phyloP scores from a whole-genome alignment of 2,329 filamentous ascomycete species.

The Fusarium subglutinans region DNA sequence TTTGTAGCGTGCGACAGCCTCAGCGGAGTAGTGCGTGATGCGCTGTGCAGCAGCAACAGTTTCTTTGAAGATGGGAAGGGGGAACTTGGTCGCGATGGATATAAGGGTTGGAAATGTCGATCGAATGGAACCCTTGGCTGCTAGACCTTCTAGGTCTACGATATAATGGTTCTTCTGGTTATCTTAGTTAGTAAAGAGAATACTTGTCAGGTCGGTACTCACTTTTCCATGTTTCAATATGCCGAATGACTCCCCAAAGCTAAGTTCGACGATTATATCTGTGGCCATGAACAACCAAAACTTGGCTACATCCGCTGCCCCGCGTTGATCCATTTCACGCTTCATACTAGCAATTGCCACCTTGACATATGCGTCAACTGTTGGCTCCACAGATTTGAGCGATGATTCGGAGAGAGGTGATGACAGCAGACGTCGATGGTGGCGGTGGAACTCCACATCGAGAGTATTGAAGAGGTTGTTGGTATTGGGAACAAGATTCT shows the following conservation, averaged over 20 bases:
- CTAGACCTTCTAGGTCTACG: background rate
- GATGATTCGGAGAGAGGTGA: background rate
- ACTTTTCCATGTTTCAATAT: background rate
- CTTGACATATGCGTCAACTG: background rate
- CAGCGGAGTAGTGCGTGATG: background rate
- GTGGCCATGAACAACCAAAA: background rate
- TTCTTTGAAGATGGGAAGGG: background rate
- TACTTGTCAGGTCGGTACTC: accelerated
- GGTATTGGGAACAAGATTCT: background rate
- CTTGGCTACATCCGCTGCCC: background rate
- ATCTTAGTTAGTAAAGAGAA: accelerated
- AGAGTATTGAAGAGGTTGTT: background rate
- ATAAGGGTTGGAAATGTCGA: background rate
- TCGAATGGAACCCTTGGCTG: background rate
- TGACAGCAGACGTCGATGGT: background rate
- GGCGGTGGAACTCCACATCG: background rate
- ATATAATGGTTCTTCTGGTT: background rate
- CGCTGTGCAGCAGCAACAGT: background rate
- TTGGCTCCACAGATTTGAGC: background rate
- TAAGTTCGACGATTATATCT: background rate
- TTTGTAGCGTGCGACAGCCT: background rate
- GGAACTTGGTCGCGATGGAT: background rate
- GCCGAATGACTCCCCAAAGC: background rate
- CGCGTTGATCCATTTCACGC: background rate
- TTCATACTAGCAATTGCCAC: background rate